Evolutionary conservation across 83 land plant genomes (phyloP), one percentile per base, ranked within the genome.

Genomic region (Picea abies): DNA sequence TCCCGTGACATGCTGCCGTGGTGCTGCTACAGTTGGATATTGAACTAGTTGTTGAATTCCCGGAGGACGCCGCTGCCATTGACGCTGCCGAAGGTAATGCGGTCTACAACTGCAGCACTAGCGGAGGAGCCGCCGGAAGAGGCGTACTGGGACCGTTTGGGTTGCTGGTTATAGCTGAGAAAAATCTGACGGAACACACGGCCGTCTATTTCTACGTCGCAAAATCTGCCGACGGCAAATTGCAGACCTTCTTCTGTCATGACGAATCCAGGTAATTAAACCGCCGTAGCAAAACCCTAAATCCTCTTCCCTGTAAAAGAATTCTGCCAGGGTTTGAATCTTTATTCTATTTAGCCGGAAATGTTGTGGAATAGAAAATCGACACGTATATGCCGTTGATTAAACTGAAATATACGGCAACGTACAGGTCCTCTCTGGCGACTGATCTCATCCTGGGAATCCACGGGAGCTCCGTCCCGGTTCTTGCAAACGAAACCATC

Each of bases 71-170:
- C 41, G 83, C 12, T 19, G 17, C 79, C 17, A 52, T 25, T 29
- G 63, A 35, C 23, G 22, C 35, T 23, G 32, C 12, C 10, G 89
- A 66, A 44, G 67, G 73, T 23, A 84, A 88, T 73, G 87, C 67
- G 0, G 26, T 78, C 1, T 94, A 91, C 84, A 87, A 90, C 69
- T 98, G 99, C 86, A 86, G 87, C 75, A 84, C 88, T 11, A 88
- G 91, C 60, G 89, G 87, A 29, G 97, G 97, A 11, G 88, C 96
- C 3, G 82, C 90, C n/a, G 80, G 81, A 17, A 75, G 94, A 37
- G 93, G 97, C 20, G 80, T 80, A 3, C 86, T 89, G 44, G 99
- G 99, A 1, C 99, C 99, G 4, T 98, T 98, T 71, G 99, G 99
- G 22, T 83, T 98, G 23, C 90, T 93, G 0, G 96, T 98, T 19